Evolutionary conservation across 2,329 filamentous ascomycete species (phyloP), one percentile per base, ranked within the genome.

Genomic region (Fusarium siculi): DNA sequence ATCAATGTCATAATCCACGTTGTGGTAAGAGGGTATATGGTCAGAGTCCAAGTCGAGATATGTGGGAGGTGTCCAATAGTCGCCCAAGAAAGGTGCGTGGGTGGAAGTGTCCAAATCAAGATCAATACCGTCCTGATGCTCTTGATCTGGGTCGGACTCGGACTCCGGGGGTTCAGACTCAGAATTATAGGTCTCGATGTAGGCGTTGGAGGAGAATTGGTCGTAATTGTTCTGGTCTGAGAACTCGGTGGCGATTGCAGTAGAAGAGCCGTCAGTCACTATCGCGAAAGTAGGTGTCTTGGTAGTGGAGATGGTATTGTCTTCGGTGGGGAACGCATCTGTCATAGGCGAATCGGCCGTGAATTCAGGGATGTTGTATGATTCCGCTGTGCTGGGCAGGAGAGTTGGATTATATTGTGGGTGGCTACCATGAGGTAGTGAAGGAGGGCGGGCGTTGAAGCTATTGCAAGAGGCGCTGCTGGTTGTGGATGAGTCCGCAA

Each of bases 1-100:
- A 40, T 78, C 78, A 39, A 79, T 63, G 42, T 82, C 80, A 70
- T 79, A 71, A 37, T 79, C 76, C 36, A 72, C 63, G 25, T 72
- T 66, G 19, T 73, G 49, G 53, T 75, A 60, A 44, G 71, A 32
- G 44, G 73, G 36, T 42, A 60, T 57, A 40, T 66, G 56, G 66
- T 70, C 63, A 34, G 59, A 25, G 37, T 70, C 21, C 32, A 62
- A 39, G 58, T 70, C 25, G 50, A 50, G 46, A 63, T 70, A 59
- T 46, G 52, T 54, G 59, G 47, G 28, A 53, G 69, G 47, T 36
- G 34, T 52, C 47, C 52, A 53, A 36, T 60, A 40, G 58, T 70
- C 61, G 39, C 66, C 42, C 36, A 70, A 50, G 28, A 56, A 37
- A 18, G 60, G 64, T 34, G 69, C 63, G 16, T 42, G 57, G 47